Percentiles rank a stretch among this genome's conserved stretches.
Evolutionary conservation across 176 grass and related monocot genomes (phyloP).

Genomic region (Cenchrus americanus): DNA sequence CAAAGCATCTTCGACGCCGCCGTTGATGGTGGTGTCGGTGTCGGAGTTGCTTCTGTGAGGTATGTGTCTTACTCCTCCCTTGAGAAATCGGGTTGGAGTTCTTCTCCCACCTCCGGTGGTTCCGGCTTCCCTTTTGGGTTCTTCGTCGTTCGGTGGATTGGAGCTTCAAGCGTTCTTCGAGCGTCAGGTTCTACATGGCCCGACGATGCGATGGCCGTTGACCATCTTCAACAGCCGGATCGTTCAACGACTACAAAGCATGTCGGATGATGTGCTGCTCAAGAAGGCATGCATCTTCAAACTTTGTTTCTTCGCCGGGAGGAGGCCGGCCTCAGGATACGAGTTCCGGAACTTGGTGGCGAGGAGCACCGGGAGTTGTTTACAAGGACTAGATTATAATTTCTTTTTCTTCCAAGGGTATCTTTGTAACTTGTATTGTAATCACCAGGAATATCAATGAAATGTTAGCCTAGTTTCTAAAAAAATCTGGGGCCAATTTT

Average conservation of each 20-base stretch:
- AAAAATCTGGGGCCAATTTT: neutral
- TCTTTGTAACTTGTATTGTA: neutral
- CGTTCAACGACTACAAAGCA: neutral
- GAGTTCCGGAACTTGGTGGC: neutral
- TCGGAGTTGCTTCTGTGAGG: neutral
- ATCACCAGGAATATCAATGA: neutral
- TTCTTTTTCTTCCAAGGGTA: neutral
- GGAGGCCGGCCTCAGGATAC: neutral
- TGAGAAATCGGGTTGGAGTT: neutral
- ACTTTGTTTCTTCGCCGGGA: neutral
- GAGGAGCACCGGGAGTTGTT: neutral
- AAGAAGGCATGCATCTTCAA: neutral
- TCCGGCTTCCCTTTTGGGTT: no score
- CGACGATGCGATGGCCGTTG: neutral
- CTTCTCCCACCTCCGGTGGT: neutral
- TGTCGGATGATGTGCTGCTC: neutral
- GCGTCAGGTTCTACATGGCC: neutral
- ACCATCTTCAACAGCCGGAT: neutral
- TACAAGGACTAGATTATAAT: neutral
- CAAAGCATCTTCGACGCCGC: neutral
- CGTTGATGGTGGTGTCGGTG: neutral
- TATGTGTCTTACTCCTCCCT: neutral
- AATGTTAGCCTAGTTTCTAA: neutral
- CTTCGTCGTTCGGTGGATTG: no score
- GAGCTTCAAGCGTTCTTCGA: no score